phyloP scores from a whole-genome alignment of 495 filamentous ascomycete species.

The Pseudomonodictys pantanalensis region DNA sequence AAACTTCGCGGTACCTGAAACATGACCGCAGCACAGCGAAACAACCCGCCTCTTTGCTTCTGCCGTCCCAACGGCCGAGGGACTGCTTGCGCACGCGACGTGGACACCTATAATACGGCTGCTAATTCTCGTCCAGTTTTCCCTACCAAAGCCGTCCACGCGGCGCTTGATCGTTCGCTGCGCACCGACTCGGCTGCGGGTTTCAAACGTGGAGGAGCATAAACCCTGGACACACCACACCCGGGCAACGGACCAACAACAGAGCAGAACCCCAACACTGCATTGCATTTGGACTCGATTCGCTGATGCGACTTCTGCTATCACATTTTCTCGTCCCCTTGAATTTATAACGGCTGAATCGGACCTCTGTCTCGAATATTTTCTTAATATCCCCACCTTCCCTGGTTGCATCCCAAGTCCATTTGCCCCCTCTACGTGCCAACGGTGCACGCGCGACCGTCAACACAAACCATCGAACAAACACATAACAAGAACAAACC shows the following conservation, averaged over 20 bases:
- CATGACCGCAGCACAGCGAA: no score
- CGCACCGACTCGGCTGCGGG: conserved; percentile 4
- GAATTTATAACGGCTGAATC: conserved; percentile 1
- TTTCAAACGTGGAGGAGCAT: conserved; percentile 14
- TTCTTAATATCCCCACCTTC: conserved; percentile 3
- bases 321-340: conserved; percentile 9
- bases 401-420: not conserved
- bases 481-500: not conserved
- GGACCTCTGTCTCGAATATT: not conserved
- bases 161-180: not conserved
- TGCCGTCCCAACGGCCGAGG: no score
- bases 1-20: no score
- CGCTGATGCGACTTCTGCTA: conserved; percentile 4
- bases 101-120: conserved; percentile 9
- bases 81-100: no score
- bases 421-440: not conserved
- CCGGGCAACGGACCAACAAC: conserved; percentile 11
- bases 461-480: not conserved
- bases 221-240: not conserved
- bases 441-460: no score
- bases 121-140: not conserved
- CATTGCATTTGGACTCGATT: conserved; percentile 20
- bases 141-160: conserved; percentile 12
- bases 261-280: not conserved
- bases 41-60: no score